These are phyloP conservation scores for Teratosphaeria zuluensis DNA, from an alignment of 2,329 filamentous ascomycete species.

Conservation along the genomic window DNA sequence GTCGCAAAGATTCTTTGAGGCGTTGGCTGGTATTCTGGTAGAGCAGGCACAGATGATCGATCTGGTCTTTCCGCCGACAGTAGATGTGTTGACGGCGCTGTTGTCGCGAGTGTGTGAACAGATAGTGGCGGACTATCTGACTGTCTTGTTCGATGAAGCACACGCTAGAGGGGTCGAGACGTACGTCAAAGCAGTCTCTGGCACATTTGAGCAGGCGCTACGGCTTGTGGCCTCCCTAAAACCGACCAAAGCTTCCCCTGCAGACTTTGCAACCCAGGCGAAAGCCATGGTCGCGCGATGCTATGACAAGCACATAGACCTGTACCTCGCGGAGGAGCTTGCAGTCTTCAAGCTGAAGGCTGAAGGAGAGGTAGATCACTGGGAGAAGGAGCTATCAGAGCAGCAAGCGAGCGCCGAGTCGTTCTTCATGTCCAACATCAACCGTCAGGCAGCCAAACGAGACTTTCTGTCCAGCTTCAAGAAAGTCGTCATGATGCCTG, in stretches of 20 bases:
- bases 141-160: constrained; percentile 75
- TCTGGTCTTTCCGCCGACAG: constrained; percentile 64
- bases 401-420: constrained; percentile 86
- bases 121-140: constrained; percentile 74
- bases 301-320: constrained; percentile 87
- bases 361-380: constrained; percentile 65
- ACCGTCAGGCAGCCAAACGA: constrained; percentile 87
- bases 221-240: constrained; percentile 65
- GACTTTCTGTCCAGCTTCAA: constrained; percentile 96
- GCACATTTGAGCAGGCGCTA: constrained; percentile 76
- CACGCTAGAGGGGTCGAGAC: constrained; percentile 64
- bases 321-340: constrained; percentile 86
- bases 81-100: constrained; percentile 65
- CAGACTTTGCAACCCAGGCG: constrained; percentile 54
- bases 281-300: constrained; percentile 59
- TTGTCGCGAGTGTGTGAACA: constrained; percentile 77
- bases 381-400: constrained; percentile 87
- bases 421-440: constrained; percentile 92
- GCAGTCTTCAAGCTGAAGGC: constrained; percentile 72
- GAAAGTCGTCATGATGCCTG: constrained; percentile 98
- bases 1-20: constrained; percentile 71
- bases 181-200: constrained; percentile 79
- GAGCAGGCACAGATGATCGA: constrained; percentile 74
- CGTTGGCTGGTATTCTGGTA: constrained; percentile 63
- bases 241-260: constrained; percentile 53